phyloP scores from a whole-genome alignment of 140 eudicot genomes.

The Artemisia princeps region DNA sequence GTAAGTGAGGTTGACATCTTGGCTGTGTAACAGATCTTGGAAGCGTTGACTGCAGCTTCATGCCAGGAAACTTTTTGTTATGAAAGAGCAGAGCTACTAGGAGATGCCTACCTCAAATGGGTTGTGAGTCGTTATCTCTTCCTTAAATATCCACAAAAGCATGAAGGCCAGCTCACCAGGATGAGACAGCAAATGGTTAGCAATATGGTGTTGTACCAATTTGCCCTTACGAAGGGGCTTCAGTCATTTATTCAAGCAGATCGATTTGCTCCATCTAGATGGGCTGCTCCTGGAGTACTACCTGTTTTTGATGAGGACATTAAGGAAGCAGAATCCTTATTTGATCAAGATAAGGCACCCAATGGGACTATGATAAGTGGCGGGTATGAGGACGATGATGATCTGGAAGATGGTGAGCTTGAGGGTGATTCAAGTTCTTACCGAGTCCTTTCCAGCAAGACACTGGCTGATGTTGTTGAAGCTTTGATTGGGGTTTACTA shows the following conservation, averaged over 20 bases:
- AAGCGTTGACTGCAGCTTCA: slow-evolving; percentile 97
- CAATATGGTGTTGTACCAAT: slow-evolving; percentile 79
- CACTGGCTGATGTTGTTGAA: slow-evolving; percentile 98
- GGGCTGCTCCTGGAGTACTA: slow-evolving; percentile 97
- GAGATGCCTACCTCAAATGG: slow-evolving; percentile 98
- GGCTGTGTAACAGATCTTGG: slow-evolving; percentile 59
- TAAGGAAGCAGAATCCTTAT: slow-evolving; percentile 61
- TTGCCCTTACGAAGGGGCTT: slow-evolving; percentile 76
- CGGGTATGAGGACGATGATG: slow-evolving; percentile 37
- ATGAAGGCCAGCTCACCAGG: slow-evolving; percentile 94
- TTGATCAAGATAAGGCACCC: slow-evolving; percentile 34
- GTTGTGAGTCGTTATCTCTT: slow-evolving; percentile 94
- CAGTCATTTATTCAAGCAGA: slow-evolving; percentile 96
- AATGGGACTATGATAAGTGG: slow-evolving; percentile 11
- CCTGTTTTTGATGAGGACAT: slow-evolving; percentile 93
- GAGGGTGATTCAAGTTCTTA: slow-evolving; percentile 89
- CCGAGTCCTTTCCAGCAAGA: slow-evolving; percentile 89
- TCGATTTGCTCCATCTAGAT: slow-evolving; percentile 92
- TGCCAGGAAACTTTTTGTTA: slow-evolving; percentile 98
- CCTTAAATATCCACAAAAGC: slow-evolving; percentile 87
- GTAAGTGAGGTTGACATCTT: not conserved
- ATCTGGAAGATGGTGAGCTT: slow-evolving; percentile 92
- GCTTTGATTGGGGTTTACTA: slow-evolving; percentile 86
- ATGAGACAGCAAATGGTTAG: slow-evolving; percentile 99
- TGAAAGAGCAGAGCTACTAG: slow-evolving; percentile 95